Evolutionary conservation across 73 alveolate genomes (phyloP).

Genomic region (Paramecium tetraurelia): DNA sequence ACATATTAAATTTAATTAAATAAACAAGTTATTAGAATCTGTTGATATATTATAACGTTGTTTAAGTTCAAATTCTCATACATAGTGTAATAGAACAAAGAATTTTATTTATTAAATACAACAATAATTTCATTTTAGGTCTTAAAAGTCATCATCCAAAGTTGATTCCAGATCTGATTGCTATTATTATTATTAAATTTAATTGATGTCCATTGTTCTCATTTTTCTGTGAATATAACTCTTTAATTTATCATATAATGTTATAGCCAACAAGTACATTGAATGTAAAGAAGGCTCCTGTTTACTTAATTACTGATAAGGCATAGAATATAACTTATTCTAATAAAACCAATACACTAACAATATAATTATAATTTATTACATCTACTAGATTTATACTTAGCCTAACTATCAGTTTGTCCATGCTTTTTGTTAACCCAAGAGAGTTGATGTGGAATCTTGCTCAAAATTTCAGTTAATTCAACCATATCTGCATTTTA

Average conservation of each 20-base stretch:
- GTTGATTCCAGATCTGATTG: slow-evolving; percentile 28
- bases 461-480: neutral
- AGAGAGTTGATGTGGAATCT: slow-evolving; percentile 28
- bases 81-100: neutral
- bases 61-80: neutral
- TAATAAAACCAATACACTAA: slow-evolving; percentile 46
- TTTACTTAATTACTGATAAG: slow-evolving; percentile 25
- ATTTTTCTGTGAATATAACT: slow-evolving; percentile 15
- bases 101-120: neutral
- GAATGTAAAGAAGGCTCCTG: slow-evolving; percentile 17
- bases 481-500: neutral
- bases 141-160: neutral
- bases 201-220: neutral
- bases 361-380: neutral
- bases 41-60: neutral
- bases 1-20: neutral
- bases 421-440: slow-evolving; percentile 47
- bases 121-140: neutral
- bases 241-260: slow-evolving; percentile 35
- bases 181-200: neutral
- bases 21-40: neutral
- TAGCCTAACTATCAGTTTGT: neutral
- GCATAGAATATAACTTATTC: slow-evolving; percentile 19
- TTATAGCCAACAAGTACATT: slow-evolving; percentile 12
- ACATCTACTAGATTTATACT: slow-evolving; percentile 48